phyloP scores from a whole-genome alignment of 257 asterid species.

The Solanum bulbocastanum region DNA sequence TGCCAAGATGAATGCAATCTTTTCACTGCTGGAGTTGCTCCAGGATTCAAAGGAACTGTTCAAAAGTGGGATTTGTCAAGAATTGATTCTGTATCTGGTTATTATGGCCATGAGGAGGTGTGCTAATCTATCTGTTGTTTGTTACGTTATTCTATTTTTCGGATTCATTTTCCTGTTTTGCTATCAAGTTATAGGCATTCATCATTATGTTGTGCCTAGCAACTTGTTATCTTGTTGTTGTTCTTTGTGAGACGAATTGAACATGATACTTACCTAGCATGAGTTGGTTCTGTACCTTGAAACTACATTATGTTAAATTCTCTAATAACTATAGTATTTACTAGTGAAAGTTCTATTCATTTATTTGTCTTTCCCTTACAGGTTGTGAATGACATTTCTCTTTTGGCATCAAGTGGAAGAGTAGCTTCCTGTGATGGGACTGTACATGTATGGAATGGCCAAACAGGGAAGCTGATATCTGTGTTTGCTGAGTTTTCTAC shows the following conservation, averaged over 20 bases:
- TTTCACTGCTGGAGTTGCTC: slow-evolving; percentile 95
- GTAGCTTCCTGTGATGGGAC: slow-evolving; percentile 99
- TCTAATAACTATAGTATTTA: not conserved
- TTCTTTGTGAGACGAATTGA: not conserved
- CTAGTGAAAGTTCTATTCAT: not conserved
- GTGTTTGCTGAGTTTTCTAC: slow-evolving; percentile 57
- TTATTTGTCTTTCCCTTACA: slow-evolving; percentile 18
- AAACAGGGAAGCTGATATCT: slow-evolving; percentile 67
- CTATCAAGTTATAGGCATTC: not conserved
- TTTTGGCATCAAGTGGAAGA: slow-evolving; percentile 67
- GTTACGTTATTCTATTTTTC: not conserved
- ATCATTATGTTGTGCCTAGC: not conserved
- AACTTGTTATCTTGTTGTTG: not conserved
- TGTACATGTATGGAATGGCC: slow-evolving; percentile 90
- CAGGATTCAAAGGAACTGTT: slow-evolving; percentile 88
- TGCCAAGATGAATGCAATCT: slow-evolving; percentile 72
- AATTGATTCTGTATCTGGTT: slow-evolving; percentile 63
- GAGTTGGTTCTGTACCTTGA: not conserved
- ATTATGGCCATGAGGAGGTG: slow-evolving; percentile 97
- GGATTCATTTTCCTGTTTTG: not conserved
- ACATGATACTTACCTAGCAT: not conserved
- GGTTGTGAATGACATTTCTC: slow-evolving; percentile 83
- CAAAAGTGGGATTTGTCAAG: slow-evolving; percentile 88
- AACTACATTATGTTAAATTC: not conserved
- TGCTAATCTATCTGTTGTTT: slow-evolving; percentile 12